Evolutionary conservation across 495 filamentous ascomycete species (phyloP).

Genomic region (Astrocystis sublimbata): DNA sequence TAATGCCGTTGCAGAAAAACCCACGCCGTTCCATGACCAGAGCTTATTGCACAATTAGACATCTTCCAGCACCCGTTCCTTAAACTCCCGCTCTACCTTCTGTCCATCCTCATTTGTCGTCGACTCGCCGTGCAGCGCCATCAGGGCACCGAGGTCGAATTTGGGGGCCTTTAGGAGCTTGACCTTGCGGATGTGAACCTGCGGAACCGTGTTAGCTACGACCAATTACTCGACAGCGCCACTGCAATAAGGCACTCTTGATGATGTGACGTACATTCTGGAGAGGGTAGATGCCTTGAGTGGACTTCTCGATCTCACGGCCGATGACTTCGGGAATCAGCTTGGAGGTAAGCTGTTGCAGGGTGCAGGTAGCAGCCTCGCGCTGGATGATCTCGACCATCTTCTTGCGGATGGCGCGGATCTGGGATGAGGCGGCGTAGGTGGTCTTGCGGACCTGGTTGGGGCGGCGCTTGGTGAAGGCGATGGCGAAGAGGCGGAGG

Average conservation of each 20-base stretch:
- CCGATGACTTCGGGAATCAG: conserved; percentile 99
- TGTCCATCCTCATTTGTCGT: conserved; percentile 93
- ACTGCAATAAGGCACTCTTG: not conserved
- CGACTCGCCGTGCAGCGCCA: conserved; percentile 95
- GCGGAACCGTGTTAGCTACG: conserved; percentile 28
- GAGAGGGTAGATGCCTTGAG: conserved; percentile 98
- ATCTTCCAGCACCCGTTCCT: conserved; percentile 88
- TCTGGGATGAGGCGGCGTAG: conserved; percentile 93
- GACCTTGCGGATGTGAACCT: conserved; percentile 99
- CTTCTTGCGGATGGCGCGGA: conserved; percentile 96
- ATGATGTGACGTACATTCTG: conserved; percentile 75
- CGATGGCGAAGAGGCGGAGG: conserved; percentile 95
- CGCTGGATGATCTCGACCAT: conserved; percentile 98
- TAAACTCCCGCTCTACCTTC: conserved; percentile 99
- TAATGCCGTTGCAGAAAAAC: conserved; percentile 54
- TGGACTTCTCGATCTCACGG: conserved; percentile 98
- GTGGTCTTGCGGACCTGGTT: conserved; percentile 99
- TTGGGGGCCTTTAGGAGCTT: conserved; percentile 98
- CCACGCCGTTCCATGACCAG: conserved; percentile 48
- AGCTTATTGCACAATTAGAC: conserved; percentile 66
- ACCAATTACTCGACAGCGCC: conserved; percentile 29
- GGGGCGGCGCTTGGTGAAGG: conserved; percentile 96
- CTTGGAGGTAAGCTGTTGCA: conserved; percentile 94
- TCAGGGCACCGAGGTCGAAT: conserved; percentile 95
- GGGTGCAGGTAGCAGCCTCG: conserved; percentile 89